A percentile compares a stretch with the other conserved stretches of the same genome.
phyloP scores from a whole-genome alignment of 441 rosid species.

The Melastoma candidum region DNA sequence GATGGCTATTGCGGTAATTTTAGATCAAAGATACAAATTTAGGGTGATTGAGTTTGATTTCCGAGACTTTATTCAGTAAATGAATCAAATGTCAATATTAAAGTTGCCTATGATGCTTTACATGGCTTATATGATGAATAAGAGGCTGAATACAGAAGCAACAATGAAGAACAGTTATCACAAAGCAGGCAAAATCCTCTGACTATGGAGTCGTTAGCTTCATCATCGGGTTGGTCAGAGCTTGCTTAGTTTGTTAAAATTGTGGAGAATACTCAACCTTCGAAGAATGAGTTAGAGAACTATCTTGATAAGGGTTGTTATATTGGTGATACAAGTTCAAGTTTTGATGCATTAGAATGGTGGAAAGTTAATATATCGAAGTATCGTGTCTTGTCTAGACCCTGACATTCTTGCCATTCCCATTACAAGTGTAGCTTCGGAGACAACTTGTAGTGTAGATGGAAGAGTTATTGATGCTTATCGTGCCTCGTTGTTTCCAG shows the following conservation, averaged over 20 bases:
- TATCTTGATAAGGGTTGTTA: too few relatives aligned
- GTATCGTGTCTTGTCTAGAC: background rate
- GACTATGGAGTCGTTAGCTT: too few relatives aligned
- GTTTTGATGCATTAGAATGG: too few relatives aligned
- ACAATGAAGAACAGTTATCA: too few relatives aligned
- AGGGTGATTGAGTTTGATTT: background rate
- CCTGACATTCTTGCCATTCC: background rate
- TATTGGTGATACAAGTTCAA: too few relatives aligned
- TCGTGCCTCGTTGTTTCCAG: slow-evolving; percentile 1
- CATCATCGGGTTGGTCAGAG: background rate
- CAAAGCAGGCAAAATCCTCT: background rate
- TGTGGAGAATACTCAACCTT: background rate
- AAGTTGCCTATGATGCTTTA: background rate
- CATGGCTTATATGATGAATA: background rate
- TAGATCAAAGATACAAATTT: slow-evolving; percentile 2
- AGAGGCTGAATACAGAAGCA: background rate
- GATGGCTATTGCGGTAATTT: background rate
- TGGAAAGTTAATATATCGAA: background rate
- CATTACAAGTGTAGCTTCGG: background rate
- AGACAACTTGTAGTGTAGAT: background rate
- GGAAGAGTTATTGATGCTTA: background rate
- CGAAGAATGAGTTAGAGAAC: too few relatives aligned
- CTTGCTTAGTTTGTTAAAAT: background rate
- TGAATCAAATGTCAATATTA: background rate
- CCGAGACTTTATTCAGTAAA: background rate